A percentile compares a stretch with the other conserved stretches of the same genome.
These are phyloP conservation scores for Yamadazyma jaroonii DNA, from an alignment of 1,139 yeast genomes.

Conservation along the genomic window DNA sequence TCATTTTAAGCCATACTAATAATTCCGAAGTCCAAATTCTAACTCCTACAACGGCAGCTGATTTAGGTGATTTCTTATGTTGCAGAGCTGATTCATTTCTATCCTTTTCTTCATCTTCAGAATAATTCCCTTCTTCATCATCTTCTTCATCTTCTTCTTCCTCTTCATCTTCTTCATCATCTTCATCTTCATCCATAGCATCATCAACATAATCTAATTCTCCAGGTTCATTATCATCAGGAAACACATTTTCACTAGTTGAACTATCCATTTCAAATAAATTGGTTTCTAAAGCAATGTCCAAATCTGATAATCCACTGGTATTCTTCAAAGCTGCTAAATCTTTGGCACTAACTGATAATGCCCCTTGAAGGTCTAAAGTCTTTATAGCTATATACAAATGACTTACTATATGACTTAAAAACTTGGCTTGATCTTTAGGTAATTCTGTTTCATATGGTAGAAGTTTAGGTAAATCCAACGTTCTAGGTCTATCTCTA, in stretches of 20 bases:
- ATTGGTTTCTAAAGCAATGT: slow-evolving; percentile 54
- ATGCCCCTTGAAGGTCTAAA: slow-evolving; percentile 70
- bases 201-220: slow-evolving; percentile 17
- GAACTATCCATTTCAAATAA: slow-evolving; percentile 30
- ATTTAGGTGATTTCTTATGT: slow-evolving; percentile 60
- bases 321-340: slow-evolving; percentile 38
- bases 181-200: slow-evolving; percentile 19
- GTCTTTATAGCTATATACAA: slow-evolving; percentile 77
- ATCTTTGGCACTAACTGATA: slow-evolving; percentile 66
- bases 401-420: slow-evolving; percentile 76
- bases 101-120: slow-evolving; percentile 33
- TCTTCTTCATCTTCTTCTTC: slow-evolving; percentile 15
- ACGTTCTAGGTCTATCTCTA: slow-evolving; percentile 48
- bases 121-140: slow-evolving; percentile 33
- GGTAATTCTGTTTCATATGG: slow-evolving; percentile 78
- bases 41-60: slow-evolving; percentile 73
- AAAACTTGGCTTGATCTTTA: slow-evolving; percentile 67
- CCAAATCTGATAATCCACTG: slow-evolving; percentile 42
- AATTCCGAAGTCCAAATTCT: slow-evolving; percentile 90
- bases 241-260: slow-evolving; percentile 6
- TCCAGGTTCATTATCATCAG: slow-evolving; percentile 9
- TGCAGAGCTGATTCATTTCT: slow-evolving; percentile 35
- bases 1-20: slow-evolving; percentile 74
- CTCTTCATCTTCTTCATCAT: slow-evolving; percentile 22
- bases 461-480: slow-evolving; percentile 58